Percentiles rank a stretch among this genome's conserved stretches.
phyloP scores from a whole-genome alignment of 768 basidiomycete genomes.

The Cystofilobasidium capitatum region DNA sequence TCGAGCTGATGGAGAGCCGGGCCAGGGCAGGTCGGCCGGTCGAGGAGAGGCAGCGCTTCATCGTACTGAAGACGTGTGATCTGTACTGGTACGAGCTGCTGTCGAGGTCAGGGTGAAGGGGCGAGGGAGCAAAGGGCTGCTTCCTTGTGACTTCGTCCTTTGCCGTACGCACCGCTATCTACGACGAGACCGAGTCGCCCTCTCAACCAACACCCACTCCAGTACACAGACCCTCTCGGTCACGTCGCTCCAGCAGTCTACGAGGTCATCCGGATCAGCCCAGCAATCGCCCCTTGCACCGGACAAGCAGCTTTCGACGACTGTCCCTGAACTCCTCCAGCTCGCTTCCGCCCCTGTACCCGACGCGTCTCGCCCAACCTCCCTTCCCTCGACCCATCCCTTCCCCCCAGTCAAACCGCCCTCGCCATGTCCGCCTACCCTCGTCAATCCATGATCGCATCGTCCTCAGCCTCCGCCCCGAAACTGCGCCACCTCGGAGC shows the following conservation, averaged over 20 bases:
- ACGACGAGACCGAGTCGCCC: not conserved
- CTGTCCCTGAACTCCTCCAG: no score
- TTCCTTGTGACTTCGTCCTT: no score
- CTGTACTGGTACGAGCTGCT: no score
- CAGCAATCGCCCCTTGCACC: no score
- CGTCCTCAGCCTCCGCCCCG: constrained; percentile 17
- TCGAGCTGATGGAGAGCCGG: not conserved
- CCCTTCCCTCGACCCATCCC: not conserved
- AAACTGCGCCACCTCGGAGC: constrained; percentile 21
- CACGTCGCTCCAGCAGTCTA: no score
- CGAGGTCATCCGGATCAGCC: not conserved
- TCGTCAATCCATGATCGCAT: constrained; percentile 1
- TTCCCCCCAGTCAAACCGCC: no score
- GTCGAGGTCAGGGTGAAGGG: not conserved
- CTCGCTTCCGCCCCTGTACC: not conserved
- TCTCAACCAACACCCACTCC: no score
- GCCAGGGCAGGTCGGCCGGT: not conserved
- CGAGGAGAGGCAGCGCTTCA: not conserved
- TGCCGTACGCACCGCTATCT: no score
- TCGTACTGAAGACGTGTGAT: no score
- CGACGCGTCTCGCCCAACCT: not conserved
- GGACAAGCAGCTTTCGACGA: no score
- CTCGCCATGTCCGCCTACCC: not conserved
- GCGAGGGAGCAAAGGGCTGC: not conserved
- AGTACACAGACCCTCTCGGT: no score